Percentiles rank a stretch among this genome's conserved stretches.
Evolutionary conservation across 805 yeast genomes (phyloP).

Genomic region (Kluyveromyces siamensis): DNA sequence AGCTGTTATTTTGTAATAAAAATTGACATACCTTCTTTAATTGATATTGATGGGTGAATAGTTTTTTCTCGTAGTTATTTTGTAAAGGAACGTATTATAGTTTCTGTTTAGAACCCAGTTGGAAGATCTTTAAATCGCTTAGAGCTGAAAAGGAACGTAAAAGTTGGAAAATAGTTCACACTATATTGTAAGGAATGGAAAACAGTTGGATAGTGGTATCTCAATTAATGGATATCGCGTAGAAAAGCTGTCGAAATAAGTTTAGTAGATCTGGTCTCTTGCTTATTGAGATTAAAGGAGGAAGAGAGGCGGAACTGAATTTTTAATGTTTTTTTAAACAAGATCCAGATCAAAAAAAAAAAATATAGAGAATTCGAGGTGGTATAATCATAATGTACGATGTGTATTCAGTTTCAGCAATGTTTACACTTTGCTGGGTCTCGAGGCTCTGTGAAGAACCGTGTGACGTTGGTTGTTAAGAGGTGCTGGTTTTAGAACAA

Average conservation of each 20-base stretch:
- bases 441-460: neutral
- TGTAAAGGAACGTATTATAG: neutral
- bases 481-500: neutral
- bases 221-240: constrained; percentile 3
- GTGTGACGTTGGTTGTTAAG: neutral
- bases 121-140: neutral
- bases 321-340: neutral
- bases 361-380: neutral
- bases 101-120: neutral
- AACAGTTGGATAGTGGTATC: constrained; percentile 12
- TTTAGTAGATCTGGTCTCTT: constrained; percentile 22
- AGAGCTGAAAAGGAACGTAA: neutral
- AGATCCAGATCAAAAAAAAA: constrained; percentile 1
- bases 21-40: neutral
- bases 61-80: no score
- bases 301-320: neutral
- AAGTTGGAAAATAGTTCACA: neutral
- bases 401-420: neutral
- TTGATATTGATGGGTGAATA: neutral
- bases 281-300: neutral
- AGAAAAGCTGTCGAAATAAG: constrained; percentile 15
- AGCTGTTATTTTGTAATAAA: no score
- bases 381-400: neutral
- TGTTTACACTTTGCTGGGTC: neutral
- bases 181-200: constrained; percentile 10